Evolutionary conservation across 2,329 filamentous ascomycete genomes (phyloP).

Genomic region (Xylariaceae sp.): DNA sequence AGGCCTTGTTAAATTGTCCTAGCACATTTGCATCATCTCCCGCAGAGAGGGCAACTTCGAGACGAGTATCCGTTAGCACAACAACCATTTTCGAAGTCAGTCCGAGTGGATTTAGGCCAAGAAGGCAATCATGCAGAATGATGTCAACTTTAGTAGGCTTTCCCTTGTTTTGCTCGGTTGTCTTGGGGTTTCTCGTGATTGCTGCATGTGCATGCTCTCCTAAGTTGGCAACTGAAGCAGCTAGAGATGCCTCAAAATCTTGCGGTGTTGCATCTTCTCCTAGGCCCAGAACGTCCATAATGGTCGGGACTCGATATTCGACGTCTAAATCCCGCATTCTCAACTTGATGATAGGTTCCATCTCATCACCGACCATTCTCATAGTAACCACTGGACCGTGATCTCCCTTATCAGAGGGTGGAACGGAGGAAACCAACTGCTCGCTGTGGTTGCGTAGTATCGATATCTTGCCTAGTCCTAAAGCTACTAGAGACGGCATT

Average conservation of each 20-base stretch:
- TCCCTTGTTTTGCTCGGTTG: slow-evolving; percentile 38
- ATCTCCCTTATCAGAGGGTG: slow-evolving; percentile 39
- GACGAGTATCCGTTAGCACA: slow-evolving; percentile 77
- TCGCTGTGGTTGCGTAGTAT: slow-evolving; percentile 72
- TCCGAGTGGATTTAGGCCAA: slow-evolving; percentile 84
- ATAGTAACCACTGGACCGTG: slow-evolving; percentile 74
- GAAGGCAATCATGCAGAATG: slow-evolving; percentile 78
- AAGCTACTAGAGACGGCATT: slow-evolving; percentile 80
- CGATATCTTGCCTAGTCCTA: slow-evolving; percentile 71
- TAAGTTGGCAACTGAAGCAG: slow-evolving; percentile 79
- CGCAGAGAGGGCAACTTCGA: slow-evolving; percentile 72
- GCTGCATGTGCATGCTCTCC: slow-evolving; percentile 67
- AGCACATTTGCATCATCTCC: slow-evolving; percentile 68
- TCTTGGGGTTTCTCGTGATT: slow-evolving; percentile 46
- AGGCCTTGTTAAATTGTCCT: slow-evolving; percentile 78
- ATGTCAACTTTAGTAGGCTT: slow-evolving; percentile 75
- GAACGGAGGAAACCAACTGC: slow-evolving; percentile 68
- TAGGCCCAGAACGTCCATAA: slow-evolving; percentile 80
- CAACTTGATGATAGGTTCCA: slow-evolving; percentile 87
- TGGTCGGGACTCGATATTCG: slow-evolving; percentile 87
- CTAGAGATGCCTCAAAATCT: slow-evolving; percentile 77
- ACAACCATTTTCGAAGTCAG: slow-evolving; percentile 78
- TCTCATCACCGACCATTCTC: slow-evolving; percentile 90
- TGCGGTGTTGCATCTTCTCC: slow-evolving; percentile 71
- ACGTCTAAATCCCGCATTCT: slow-evolving; percentile 83